Evolutionary conservation across 2,329 filamentous ascomycete species (phyloP).

Genomic region (Simplicillium sp.): DNA sequence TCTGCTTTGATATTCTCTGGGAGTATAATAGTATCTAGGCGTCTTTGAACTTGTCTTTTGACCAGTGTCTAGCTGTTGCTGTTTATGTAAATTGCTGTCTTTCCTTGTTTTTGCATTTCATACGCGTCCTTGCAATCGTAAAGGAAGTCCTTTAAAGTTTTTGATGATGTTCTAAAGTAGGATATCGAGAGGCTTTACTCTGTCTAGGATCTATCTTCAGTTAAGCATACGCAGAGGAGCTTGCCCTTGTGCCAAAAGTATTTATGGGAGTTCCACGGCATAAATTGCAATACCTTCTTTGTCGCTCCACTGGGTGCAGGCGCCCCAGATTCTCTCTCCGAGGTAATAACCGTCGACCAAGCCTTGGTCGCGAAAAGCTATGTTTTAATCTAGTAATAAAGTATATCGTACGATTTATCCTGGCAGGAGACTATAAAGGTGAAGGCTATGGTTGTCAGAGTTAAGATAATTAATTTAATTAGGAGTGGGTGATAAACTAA

Average conservation of each 20-base stretch:
- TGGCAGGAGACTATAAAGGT: conserved; percentile 7
- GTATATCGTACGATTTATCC: conserved; percentile 1
- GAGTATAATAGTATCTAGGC: conserved; percentile 11
- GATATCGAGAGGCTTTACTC: conserved; percentile 14
- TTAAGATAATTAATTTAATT: neutral
- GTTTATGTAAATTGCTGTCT: conserved; percentile 19
- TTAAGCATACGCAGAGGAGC: conserved; percentile 7
- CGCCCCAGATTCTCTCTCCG: neutral
- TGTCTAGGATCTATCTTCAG: conserved; percentile 4
- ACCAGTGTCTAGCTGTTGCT: conserved; percentile 14
- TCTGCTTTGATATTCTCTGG: conserved; percentile 7
- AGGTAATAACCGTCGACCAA: neutral
- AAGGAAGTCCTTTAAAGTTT: conserved; percentile 17
- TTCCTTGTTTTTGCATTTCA: conserved; percentile 17
- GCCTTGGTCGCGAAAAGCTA: neutral
- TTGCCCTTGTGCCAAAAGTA: conserved; percentile 8
- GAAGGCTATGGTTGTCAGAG: conserved; percentile 9
- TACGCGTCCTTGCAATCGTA: conserved; percentile 18
- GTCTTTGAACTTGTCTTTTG: conserved; percentile 11
- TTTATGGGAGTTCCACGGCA: neutral
- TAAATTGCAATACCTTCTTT: conserved; percentile 2
- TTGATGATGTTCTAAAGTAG: conserved; percentile 12
- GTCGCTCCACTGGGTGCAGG: neutral
- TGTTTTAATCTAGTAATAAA: conserved; percentile 1
- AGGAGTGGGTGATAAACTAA: conserved; percentile 1